Percentiles rank a stretch among this genome's conserved stretches.
phyloP scores from a whole-genome alignment of 2,329 filamentous ascomycete genomes.

The Clonostachys rosea region DNA sequence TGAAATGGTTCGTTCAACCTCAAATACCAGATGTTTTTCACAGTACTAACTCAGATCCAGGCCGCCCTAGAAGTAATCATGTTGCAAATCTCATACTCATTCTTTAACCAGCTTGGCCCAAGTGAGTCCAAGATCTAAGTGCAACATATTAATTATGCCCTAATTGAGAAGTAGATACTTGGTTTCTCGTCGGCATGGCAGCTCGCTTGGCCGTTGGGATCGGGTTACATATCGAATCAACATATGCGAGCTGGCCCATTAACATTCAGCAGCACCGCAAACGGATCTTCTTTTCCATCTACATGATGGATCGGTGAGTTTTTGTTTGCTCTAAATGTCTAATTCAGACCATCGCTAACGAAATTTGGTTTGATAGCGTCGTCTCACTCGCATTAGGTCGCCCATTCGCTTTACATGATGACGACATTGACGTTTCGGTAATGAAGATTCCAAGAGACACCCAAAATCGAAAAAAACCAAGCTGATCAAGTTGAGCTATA shows the following conservation, averaged over 20 bases:
- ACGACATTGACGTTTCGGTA: constrained; percentile 35
- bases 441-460: not conserved
- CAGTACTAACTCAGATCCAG: constrained; percentile 8
- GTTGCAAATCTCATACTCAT: constrained; percentile 41
- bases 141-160: not conserved
- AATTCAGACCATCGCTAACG: not conserved
- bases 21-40: too few relatives aligned
- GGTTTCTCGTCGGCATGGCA: constrained; percentile 38
- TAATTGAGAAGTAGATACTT: constrained; percentile 24
- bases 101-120: constrained; percentile 40
- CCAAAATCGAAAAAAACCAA: not conserved
- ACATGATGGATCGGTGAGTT: constrained; percentile 39
- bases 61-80: constrained; percentile 35
- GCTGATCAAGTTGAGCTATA: not conserved
- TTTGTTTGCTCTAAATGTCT: not conserved
- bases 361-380: constrained; percentile 17
- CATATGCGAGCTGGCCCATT: constrained; percentile 22
- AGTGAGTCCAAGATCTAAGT: constrained; percentile 20
- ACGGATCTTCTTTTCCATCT: constrained; percentile 38
- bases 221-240: constrained; percentile 29
- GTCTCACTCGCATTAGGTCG: constrained; percentile 37
- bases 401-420: constrained; percentile 38
- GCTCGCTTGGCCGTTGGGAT: constrained; percentile 36
- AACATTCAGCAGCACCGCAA: constrained; percentile 29
- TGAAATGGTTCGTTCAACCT: constrained; percentile 24